Conservation (phyloP, 2,329 filamentous ascomycete species). For the Fusarium annulatum region DNA sequence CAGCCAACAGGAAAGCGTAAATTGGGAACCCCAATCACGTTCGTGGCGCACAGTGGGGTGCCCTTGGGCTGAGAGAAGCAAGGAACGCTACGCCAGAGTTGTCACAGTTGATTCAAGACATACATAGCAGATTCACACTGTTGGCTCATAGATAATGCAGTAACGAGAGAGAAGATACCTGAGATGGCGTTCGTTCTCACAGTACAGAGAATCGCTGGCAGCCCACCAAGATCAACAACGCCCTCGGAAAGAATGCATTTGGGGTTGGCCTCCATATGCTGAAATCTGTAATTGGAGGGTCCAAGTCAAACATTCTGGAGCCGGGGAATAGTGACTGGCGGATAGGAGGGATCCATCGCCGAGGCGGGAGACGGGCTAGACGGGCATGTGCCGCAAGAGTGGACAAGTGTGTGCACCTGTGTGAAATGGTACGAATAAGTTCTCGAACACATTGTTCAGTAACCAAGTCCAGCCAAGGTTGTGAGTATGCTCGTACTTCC, state of each 20-base stretch:
- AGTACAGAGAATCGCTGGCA: neutral
- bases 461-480: neutral
- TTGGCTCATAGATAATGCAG: neutral
- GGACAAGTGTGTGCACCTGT: constrained; percentile 9
- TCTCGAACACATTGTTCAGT: constrained; percentile 9
- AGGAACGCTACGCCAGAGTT: constrained; percentile 3
- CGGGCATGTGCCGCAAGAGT: constrained; percentile 21
- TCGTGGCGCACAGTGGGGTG: constrained; percentile 15
- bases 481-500: neutral
- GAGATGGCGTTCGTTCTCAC: neutral
- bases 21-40: constrained; percentile 24
- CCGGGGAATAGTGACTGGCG: constrained; percentile 19
- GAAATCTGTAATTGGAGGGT: constrained; percentile 27
- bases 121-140: neutral
- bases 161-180: neutral
- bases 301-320: constrained; percentile 25
- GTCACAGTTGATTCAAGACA: neutral
- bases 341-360: constrained; percentile 32
- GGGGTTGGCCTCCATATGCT: constrained; percentile 12
- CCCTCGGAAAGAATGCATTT: constrained; percentile 7
- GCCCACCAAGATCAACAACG: neutral
- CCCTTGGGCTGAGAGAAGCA: neutral
- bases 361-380: constrained; percentile 26
- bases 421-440: constrained; percentile 7
- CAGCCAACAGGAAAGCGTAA: constrained; percentile 20